Base-by-base conservation (phyloP, 495 filamentous ascomycete species). In the Lophiostoma macrostomum region DNA sequence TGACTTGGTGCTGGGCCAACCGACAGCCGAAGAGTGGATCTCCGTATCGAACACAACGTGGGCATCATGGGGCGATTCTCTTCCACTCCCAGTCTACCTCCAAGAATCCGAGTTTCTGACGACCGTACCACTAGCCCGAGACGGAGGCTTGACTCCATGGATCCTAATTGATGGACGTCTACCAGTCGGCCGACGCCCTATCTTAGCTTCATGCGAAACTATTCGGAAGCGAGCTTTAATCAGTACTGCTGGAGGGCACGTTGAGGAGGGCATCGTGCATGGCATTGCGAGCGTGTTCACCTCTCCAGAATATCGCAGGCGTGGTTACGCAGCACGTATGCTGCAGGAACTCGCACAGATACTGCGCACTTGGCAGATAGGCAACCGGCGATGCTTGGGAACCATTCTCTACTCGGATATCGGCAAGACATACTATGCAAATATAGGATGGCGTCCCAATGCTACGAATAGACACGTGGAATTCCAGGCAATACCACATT, bases 361-460 rank as follows among this genome's bases (percentile, higher is more conserved):
- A 12, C 48, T 64, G n/a, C 46, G 14, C 19, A 52, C 29, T 4
- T 56, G 43, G 51, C 57, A 56, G n/a, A 30, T 32, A 4, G 30
- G 55, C 5, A 29, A 38, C 16, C 37, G 14, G 20, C 31, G 19
- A 27, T 35, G 31, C n/a, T 28, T 64, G 22, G 61, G 53, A 12
- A 52, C 48, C 42, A 48, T 64, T 7, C 35, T 62, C 4, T 58
- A 64, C 67, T 70, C 69, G 3, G 74, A 73, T 6, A 58, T 76
- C 14, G 74, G 44, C 8, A 34, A 34, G 16, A 36, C n/a, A n/a
- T 43, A 43, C 16, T 43, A 43, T 18, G 10, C 14, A 43, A 43
- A 43, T 4, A 14, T 43, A 7, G 39, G 39, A 28, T 43, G 39
- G 39, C 10, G 25, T 7, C 39, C 39, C 5, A 43, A 43, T 24